These are phyloP conservation scores for Candida coleopterorum DNA, from an alignment of 805 yeast species.

Conservation along the genomic window DNA sequence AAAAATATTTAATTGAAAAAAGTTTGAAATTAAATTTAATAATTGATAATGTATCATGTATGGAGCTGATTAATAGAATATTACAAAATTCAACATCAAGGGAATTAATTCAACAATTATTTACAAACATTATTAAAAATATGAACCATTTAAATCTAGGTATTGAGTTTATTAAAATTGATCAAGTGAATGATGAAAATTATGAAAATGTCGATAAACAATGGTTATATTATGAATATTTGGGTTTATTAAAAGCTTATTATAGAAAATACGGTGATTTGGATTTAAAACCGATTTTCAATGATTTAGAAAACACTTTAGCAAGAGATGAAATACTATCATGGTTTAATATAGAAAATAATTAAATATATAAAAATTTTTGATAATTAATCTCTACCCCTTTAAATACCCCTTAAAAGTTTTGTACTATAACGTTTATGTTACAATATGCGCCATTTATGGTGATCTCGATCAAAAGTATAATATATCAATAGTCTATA, in stretches of 20 bases:
- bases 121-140: conserved; percentile 24
- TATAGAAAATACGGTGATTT: conserved; percentile 24
- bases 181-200: conserved; percentile 24
- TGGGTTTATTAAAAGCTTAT: conserved; percentile 37
- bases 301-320: conserved; percentile 16
- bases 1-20: conserved; percentile 23
- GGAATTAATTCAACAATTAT: conserved; percentile 11
- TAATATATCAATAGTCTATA: no score
- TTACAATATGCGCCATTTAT: no score
- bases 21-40: conserved; percentile 29
- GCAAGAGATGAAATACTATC: conserved; percentile 17
- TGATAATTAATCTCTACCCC: no score
- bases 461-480: no score
- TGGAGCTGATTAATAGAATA: conserved; percentile 38
- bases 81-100: conserved; percentile 10
- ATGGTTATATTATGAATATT: conserved; percentile 40
- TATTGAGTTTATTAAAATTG: conserved; percentile 18
- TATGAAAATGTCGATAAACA: conserved; percentile 28
- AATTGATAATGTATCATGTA: conserved; percentile 38
- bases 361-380: no score
- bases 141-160: conserved; percentile 21
- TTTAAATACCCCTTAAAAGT: no score
- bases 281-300: conserved; percentile 15
- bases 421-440: no score
- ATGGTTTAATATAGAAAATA: conserved; percentile 9